Base-by-base conservation (phyloP, 331 rosid genomes). In the Prunus yedoensis region DNA sequence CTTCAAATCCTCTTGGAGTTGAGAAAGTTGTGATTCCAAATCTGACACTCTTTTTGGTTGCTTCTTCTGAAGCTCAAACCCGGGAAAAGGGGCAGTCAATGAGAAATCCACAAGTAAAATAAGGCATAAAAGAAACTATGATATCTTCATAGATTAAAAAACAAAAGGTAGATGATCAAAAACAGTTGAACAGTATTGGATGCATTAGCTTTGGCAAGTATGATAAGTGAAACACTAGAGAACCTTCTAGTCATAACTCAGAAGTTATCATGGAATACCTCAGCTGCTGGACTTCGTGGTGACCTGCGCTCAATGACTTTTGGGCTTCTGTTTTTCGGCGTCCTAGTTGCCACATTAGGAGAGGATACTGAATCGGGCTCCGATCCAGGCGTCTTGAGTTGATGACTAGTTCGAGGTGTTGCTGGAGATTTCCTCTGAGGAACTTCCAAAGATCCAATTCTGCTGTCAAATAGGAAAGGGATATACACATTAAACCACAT, bases 1-100 rank as follows among this genome's bases (percentile, higher is more conserved):
- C 84, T 79, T 90, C 70, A 90, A 85, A 82, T 89, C 96, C 68
- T 90, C 97, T 80, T 88, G 90, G 65, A 93, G 96, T 67, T 82
- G 87, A 67, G 83, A 63, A 70, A 91, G 86, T 78, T 71, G 93
- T 3, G 89, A 84, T 82, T 91, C 97, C 87, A 84, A 71, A 62
- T 87, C 93, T 16, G 88, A 81, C 53, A 88, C 87, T 82, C 81
- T 87, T 76, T n/a, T 82, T 27, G 87, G 85, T 51, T 70, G 83
- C 80, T 86, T 91, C 79, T 89, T 93, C 95, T 93, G 84, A 27
- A 83, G 67, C 45, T 80, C 73, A 82, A 49, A 83, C 65, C 9
- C 57, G 69, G 47, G 12, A 35, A 73, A 59, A 27, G 15, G 49
- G 49, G 52, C 11, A 74, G 17, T 17, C n/a, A 10, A 61, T 74